Base-by-base conservation (phyloP, 345 rosid genomes). In the Zanthoxylum bungeanum region DNA sequence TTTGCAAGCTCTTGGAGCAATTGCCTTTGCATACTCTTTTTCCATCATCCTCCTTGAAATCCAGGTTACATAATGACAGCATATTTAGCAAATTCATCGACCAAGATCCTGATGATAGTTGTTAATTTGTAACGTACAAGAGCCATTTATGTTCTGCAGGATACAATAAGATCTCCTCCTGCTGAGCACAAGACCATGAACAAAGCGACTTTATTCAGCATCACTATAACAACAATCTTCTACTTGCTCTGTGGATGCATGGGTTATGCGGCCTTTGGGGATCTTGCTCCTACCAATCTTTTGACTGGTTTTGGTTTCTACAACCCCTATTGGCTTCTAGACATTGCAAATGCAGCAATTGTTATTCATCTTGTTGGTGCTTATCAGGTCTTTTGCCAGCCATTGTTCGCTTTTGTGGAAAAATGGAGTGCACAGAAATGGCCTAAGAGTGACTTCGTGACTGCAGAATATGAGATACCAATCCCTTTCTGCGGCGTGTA, bases 1-100 rank as follows among this genome's bases (percentile, higher is more conserved):
- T 51, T 21, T 92, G 71, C 96, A 90, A 77, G 92, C 96, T 44
- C 82, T 92, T 34, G 97, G 97, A 74, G 91, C 90, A 64, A 86
- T 87, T 61, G 96, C 98, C 62, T 90, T 92, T 75, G 83, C 98
- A 27, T 90, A 90, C 73, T 89, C 93, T 33, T 90, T 7, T 68
- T 80, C 98, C 7, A 0, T 78, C 40, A 83, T 90, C 76, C 91
- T 92, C 42, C 77, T 92, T 7, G 94, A 88, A 73, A 90, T 92
- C 75, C 91, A 90, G 91, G 97, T 86, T n/a, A n/a, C n/a, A n/a
- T n/a, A n/a, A n/a, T 37, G 40, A 37, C 10, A 37, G 10, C 10
- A 6, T 7, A 37, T 37, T 37, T 37, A 37, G 10, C 40, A 37
- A 10, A 37, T 8, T 37, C 9, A 8, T 37, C 9, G 40, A 37